Base-by-base conservation (phyloP, 2,329 filamentous ascomycete genomes). In the Fusarium brachygibbosum region DNA sequence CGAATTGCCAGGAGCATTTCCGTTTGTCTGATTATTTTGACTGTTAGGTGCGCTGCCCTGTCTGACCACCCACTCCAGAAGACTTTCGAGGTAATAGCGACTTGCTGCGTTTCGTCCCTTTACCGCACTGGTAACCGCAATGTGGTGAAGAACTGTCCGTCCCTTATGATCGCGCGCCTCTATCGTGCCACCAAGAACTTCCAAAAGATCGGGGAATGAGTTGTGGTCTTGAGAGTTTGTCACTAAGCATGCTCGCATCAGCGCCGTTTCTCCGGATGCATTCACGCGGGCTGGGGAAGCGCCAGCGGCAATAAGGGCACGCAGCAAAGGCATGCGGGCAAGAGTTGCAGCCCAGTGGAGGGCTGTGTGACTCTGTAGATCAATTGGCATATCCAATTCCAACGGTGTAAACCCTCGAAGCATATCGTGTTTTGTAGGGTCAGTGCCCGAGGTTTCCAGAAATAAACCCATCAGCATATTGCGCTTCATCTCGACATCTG, bases 301-400 rank as follows among this genome's bases (percentile, higher is more conserved):
- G 2, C 96, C 96, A 46, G 91, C 91, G 7, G 89, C 86, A 57
- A 98, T 92, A 13, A 99, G 85, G 0, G 94, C 87, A 55, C 92
- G 90, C 58, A 98, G 84, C 8, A 99, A 85, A 2, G 92, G 88
- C 77, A 97, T 91, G 17, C 95, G 91, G 4, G 94, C 94, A 46
- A 99, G 85, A 6, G 96, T 98, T 7, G 96, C 94, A 4, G 96
- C 96, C 96, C 96, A 99, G 76, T 98, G 95, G 40, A 99, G 84
- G 4, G 94, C 94, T 19, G 94, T 98, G 76, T 98, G 93, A 35
- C 90, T 90, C 62, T 93, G 93, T 28, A 91, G 87, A 76, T 99
- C 96, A 59, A 99, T 93, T 3, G 96, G 95, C 77, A 96, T 91
- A 75, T 99, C 96, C 23, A 98, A 87, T 71, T 99, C 95, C 38